Percentiles rank a stretch among this genome's conserved stretches.
These are phyloP conservation scores for Apophysomyces trapeziformis DNA, from an alignment of 371 early-diverging fungal species.

Conservation along the genomic window DNA sequence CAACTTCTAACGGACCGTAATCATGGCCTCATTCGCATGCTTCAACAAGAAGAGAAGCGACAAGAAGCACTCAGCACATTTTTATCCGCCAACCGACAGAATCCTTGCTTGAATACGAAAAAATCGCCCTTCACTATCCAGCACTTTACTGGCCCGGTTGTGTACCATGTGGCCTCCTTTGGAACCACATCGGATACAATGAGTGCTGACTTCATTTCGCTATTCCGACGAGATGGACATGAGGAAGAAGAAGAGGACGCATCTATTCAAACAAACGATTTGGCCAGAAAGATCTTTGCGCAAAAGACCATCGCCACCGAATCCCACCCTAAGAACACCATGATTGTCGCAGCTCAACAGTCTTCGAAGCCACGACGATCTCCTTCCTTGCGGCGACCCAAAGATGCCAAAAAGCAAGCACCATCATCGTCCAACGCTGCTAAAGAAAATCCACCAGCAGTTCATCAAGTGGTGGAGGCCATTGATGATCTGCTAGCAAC, in stretches of 20 bases:
- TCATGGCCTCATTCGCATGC: conserved; percentile 12
- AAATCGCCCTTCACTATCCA: conserved; percentile 53
- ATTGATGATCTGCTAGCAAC: conserved; percentile 75
- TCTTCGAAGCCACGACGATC: conserved; percentile 54
- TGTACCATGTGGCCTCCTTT: conserved; percentile 74
- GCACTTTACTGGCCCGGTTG: conserved; percentile 76
- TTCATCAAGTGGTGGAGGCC: conserved; percentile 55
- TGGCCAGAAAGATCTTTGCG: conserved; percentile 40
- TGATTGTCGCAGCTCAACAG: conserved; percentile 59
- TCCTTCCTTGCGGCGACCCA: conserved; percentile 25
- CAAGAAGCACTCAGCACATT: conserved; percentile 10
- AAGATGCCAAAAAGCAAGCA: conserved; percentile 5
- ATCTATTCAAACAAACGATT: conserved; percentile 19
- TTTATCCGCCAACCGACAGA: conserved; percentile 34
- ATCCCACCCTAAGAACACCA: conserved; percentile 52
- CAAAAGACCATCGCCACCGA: conserved; percentile 53
- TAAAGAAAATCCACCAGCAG: conserved; percentile 15
- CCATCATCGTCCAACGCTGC: neutral
- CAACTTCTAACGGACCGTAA: conserved; percentile 13
- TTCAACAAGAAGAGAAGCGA: conserved; percentile 25
- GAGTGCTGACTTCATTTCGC: conserved; percentile 76
- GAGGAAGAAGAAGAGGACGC: neutral
- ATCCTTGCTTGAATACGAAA: conserved; percentile 38
- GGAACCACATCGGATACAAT: conserved; percentile 64
- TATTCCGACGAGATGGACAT: conserved; percentile 57